Evolutionary conservation across 1,139 yeast genomes (phyloP), one percentile per base, ranked within the genome.

Genomic region (Geotrichum candidum): DNA sequence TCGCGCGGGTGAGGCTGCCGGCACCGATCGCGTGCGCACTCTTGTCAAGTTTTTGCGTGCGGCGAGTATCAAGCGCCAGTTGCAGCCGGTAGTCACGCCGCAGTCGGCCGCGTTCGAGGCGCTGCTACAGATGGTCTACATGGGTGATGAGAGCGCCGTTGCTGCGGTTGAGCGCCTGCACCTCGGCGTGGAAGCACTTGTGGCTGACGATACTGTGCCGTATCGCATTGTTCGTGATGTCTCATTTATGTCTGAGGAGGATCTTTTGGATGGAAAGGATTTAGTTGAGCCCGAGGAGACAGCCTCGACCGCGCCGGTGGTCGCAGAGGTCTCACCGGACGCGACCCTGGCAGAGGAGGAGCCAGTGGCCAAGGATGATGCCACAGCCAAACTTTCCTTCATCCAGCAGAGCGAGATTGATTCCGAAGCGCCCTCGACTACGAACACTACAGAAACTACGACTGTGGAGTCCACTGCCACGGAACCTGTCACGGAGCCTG

Each of bases 31-130:
- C 54, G 60, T 75, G 38, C 65, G 64, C n/a, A 65, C 70, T 22
- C 59, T 71, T 15, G 69, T 72, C 41, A 68, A 70, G 65, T 74
- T 74, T 61, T 63, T 76, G 57, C 69, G 77, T 46, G 70, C 72
- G 23, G 77, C 76, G 4, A 72, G 77, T 33, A 65, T 72, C 66
- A 72, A 72, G 67, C 69, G 76, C 3, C 70, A 69, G 55, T 61
- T 67, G 27, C 68, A 68, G 51, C 29, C 29, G 7, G 31, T 55
- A 2, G 62, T 45, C 11, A 61, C 65, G 7, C 63, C 71, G 51
- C 59, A 51, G 31, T 63, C 56, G 7, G 62, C 65, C 9, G 77
- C 75, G 3, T 67, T 74, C 45, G 77, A 75, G 63, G 65, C 65
- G 48, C 64, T 76, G 58, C 66, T 76, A 59, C 69, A 68, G 51